Base-by-base conservation (phyloP, 2,329 filamentous ascomycete genomes). In the Beauveria caledonica region DNA sequence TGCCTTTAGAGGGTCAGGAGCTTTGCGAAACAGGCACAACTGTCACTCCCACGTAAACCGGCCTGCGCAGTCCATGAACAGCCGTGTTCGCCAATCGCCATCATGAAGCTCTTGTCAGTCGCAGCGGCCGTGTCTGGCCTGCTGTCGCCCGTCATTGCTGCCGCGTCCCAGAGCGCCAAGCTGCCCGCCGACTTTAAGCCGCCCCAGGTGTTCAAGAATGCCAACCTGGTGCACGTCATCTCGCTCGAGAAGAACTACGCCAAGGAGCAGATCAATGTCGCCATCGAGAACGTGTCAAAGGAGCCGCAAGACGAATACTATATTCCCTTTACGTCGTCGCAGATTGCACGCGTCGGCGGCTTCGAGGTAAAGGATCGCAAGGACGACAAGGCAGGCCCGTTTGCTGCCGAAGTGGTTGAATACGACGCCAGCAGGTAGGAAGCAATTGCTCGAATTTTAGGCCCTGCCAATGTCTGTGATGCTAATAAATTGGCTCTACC, bases 281-380 rank as follows among this genome's bases (percentile, higher is more conserved):
- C 96, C 56, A 85, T 99, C 64, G 89, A 97, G 78, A 99, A 99
- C 73, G 80, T 89, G 66, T 90, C 88, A 69, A 81, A 83, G 63
- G 78, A 87, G 66, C 83, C 92, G 19, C 92, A 97, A 72, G 84
- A 86, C 72, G 88, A 96, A 74, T 99, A 99, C 81, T 97, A 88
- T 74, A 70, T 99, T 58, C 90, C 92, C 3, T 96, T 99, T 71
- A 87, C 90, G 61, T 79, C 86, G 62, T 83, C 87, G 64, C 80
- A 90, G 74, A 84, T 96, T 68, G 82, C 85, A 64, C 86, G 84
- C 65, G 78, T 97, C 64, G 94, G 93, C 65, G 91, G 88, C 44
- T 77, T 99, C 62, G 92, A 97, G 77, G 94, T 92, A 58, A 90
- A 88, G 78, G 91, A 97, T 74, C 94, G 92, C 80, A 96, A 96